A percentile compares a stretch with the other conserved stretches of the same genome.
Conservation (phyloP, 768 basidiomycete genomes). For the Xerocomus brunneocitrinus region DNA sequence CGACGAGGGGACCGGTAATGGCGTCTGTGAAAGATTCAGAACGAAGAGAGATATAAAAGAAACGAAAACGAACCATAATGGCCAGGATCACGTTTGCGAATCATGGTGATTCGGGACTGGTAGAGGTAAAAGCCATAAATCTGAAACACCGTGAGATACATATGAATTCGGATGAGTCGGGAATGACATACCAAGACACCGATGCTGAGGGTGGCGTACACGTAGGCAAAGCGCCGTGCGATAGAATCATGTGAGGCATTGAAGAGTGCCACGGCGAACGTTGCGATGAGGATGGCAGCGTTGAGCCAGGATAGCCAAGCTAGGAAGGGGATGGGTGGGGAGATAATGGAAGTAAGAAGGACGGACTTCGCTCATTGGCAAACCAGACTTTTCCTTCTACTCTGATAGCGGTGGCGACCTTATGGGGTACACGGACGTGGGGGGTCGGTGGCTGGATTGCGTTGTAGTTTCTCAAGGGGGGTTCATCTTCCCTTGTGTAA, state of each 20-base stretch:
- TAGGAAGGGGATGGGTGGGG: slow-evolving; percentile 26
- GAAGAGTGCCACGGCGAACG: slow-evolving; percentile 82
- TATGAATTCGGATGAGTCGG: background rate
- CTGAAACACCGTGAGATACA: slow-evolving; percentile 32
- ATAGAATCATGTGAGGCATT: slow-evolving; percentile 69
- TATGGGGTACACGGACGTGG: slow-evolving; percentile 73
- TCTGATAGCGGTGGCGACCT: slow-evolving; percentile 73
- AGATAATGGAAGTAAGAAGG: background rate
- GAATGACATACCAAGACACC: slow-evolving; percentile 48
- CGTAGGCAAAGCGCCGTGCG: slow-evolving; percentile 73
- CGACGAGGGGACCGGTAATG: slow-evolving; percentile 74
- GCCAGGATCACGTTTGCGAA: slow-evolving; percentile 81
- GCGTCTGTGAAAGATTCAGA: slow-evolving; percentile 49
- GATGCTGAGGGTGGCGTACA: slow-evolving; percentile 77
- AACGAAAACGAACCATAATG: slow-evolving; percentile 65
- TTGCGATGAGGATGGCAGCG: slow-evolving; percentile 76
- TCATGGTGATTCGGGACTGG: slow-evolving; percentile 86
- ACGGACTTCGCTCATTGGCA: slow-evolving; percentile 86
- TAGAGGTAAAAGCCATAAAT: slow-evolving; percentile 85
- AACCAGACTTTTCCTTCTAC: slow-evolving; percentile 98
- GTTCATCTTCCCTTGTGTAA: slow-evolving; percentile 60
- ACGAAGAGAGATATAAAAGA: background rate
- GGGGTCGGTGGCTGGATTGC: slow-evolving; percentile 63
- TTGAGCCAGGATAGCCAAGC: slow-evolving; percentile 95
- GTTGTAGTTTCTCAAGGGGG: slow-evolving; percentile 58